phyloP scores from a whole-genome alignment of 1,139 yeast genomes.

The Yamadazyma sp. region DNA sequence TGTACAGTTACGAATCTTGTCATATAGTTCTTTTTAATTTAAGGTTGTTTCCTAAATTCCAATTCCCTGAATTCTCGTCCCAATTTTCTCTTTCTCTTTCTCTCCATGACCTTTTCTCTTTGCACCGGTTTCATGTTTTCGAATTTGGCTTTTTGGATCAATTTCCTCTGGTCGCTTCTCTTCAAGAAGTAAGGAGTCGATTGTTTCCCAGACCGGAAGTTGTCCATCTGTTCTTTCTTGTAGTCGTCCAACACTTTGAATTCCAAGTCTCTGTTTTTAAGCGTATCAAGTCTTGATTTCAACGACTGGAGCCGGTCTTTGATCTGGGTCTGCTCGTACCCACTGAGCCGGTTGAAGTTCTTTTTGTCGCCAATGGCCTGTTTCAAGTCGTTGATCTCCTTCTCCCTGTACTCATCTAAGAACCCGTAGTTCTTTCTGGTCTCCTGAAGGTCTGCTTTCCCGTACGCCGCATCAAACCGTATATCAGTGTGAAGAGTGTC shows the following conservation, averaged over 20 bases:
- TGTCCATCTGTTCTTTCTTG: constrained; percentile 47
- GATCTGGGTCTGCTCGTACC: constrained; percentile 53
- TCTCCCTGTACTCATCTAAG: constrained; percentile 77
- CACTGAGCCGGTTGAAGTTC: constrained; percentile 40
- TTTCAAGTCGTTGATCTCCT: constrained; percentile 66
- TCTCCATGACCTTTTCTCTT: constrained; percentile 84
- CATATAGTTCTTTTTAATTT: constrained; percentile 4
- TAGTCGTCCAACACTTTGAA: constrained; percentile 56
- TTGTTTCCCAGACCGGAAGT: constrained; percentile 49
- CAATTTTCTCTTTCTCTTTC: constrained; percentile 89
- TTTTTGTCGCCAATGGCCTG: constrained; percentile 57
- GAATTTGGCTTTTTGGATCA: constrained; percentile 85
- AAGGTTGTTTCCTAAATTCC: constrained; percentile 43
- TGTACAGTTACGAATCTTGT: constrained; percentile 5
- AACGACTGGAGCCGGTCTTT: constrained; percentile 57
- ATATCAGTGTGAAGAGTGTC: constrained; percentile 66
- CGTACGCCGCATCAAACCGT: constrained; percentile 86
- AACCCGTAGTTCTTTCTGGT: constrained; percentile 79
- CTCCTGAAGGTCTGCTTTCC: constrained; percentile 69
- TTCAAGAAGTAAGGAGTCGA: constrained; percentile 63
- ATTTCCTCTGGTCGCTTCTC: constrained; percentile 77
- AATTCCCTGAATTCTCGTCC: constrained; percentile 87
- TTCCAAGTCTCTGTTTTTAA: constrained; percentile 77
- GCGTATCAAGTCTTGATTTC: constrained; percentile 73
- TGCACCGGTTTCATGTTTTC: constrained; percentile 81